Evolutionary conservation across 1,284 basidiomycete genomes (phyloP), one percentile per base, ranked within the genome.

Genomic region (Tetrapyrgos nigripes): DNA sequence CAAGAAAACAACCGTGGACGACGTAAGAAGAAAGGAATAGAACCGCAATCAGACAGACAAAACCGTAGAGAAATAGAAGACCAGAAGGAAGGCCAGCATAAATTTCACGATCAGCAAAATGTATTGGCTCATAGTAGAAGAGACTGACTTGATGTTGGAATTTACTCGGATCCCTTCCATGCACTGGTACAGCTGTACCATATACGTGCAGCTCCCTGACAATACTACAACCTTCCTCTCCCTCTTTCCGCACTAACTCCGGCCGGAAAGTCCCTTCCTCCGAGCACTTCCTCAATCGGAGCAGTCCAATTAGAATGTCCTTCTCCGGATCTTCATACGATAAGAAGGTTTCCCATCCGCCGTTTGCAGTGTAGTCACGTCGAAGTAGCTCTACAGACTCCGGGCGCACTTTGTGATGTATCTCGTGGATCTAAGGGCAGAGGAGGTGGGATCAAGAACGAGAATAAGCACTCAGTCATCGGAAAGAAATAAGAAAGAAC

Each of bases 161-260:
- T 75, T 97, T 97, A 49, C 96, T 98, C 17, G 97, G 97, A 76
- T 99, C 97, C 51, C 97, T 84, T 54, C 93, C 94, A 74, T 99
- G 97, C 26, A 99, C 94, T 2, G 96, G 96, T 28, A 98, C 96
- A 9, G 97, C 97, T 9, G 96, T 98, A 26, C 97, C 97, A 73
- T 99, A 99, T n/a, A 99, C 97, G 80, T 98, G 96, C 68, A 99
- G 79, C 74, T 99, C 97, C 64, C 97, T 82, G 29, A 99, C 96
- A 72, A 99, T 94, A 73, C 95, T 97, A 69, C 93, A 93, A 40
- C 91, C 92, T 59, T 91, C 88, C 6, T 84, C 84, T 9, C 76
- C 80, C 57, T 88, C 86, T 62, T 83, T 86, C 63, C 77, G 80
- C 40, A 94, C 83, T 44, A 99, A 83, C 78, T 99, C 97, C 29